Percentiles rank a stretch among this genome's conserved stretches.
phyloP scores from a whole-genome alignment of 176 grass and related monocot species.

The Zizania latifolia region DNA sequence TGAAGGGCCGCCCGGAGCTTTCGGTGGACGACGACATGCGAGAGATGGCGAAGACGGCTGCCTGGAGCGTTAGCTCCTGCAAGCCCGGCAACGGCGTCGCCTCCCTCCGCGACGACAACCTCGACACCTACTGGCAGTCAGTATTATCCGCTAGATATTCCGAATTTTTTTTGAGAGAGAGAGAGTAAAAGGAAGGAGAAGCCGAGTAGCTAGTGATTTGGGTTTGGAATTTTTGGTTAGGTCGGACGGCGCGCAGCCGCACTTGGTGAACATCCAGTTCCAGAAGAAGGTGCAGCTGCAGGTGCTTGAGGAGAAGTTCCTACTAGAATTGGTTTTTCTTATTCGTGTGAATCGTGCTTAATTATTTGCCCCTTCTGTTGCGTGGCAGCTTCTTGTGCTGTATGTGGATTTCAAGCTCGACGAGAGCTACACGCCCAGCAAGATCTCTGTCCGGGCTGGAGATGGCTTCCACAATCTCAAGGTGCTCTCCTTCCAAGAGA shows the following conservation, averaged over 20 bases:
- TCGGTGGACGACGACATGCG: constrained; percentile 55
- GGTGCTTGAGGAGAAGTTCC: constrained; percentile 21
- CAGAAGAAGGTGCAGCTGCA: constrained; percentile 94
- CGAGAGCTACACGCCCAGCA: constrained; percentile 97
- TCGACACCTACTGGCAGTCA: constrained; percentile 80
- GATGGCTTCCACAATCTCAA: constrained; percentile 99
- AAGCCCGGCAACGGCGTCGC: constrained; percentile 81
- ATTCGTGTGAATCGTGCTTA: background rate
- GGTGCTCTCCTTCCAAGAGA: constrained; percentile 27
- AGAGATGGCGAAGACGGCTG: constrained; percentile 81
- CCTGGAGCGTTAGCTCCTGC: constrained; percentile 93
- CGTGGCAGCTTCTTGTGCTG: constrained; percentile 57
- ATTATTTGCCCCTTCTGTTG: background rate
- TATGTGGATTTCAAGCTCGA: constrained; percentile 97
- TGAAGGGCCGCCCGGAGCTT: constrained; percentile 56
- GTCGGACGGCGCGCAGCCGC: constrained; percentile 89
- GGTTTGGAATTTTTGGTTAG: constrained; percentile 27
- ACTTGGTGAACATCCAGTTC: constrained; percentile 94
- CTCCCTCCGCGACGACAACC: constrained; percentile 73
- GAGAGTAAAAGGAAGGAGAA: background rate
- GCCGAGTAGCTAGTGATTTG: background rate
- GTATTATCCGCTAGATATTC: background rate
- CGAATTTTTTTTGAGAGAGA: background rate
- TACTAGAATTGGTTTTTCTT: background rate
- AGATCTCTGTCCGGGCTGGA: constrained; percentile 81